A percentile compares a stretch with the other conserved stretches of the same genome.
phyloP scores from a whole-genome alignment of 768 basidiomycete genomes.

The Termitomyces titanicus region DNA sequence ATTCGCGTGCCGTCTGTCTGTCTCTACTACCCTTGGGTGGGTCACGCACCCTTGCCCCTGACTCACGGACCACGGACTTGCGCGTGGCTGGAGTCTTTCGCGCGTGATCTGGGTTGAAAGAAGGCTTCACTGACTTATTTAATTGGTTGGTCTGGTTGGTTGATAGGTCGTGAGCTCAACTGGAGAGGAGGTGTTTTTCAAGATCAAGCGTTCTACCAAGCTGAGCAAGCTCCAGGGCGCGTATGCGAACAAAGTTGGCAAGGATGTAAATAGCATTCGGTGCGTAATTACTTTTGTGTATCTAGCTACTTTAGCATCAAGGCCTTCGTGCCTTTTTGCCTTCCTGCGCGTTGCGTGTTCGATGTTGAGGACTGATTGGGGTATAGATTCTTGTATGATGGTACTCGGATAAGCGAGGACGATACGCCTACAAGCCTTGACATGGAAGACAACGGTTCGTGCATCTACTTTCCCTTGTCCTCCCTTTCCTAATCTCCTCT shows the following conservation, averaged over 20 bases:
- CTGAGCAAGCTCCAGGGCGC: constrained; percentile 90
- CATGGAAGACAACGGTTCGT: constrained; percentile 85
- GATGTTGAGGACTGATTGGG: neutral
- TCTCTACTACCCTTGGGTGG: too few species aligned
- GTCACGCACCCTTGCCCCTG: too few species aligned
- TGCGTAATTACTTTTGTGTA: constrained; percentile 36
- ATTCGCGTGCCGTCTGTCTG: too few species aligned
- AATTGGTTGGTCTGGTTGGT: too few species aligned
- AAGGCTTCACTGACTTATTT: too few species aligned
- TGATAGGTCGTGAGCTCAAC: constrained; percentile 65
- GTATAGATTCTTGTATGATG: constrained; percentile 87
- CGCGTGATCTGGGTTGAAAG: too few species aligned
- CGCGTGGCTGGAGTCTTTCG: too few species aligned
- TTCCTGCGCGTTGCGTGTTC: neutral
- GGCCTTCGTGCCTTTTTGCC: neutral
- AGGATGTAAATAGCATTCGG: constrained; percentile 86
- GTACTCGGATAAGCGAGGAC: constrained; percentile 78
- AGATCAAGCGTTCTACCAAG: constrained; percentile 93
- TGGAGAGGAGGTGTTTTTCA: constrained; percentile 94
- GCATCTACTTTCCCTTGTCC: neutral
- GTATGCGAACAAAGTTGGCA: constrained; percentile 90
- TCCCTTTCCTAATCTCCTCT: constrained; percentile 2
- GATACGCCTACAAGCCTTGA: constrained; percentile 84
- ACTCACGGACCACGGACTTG: too few species aligned
- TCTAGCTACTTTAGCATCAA: neutral